Evolutionary conservation across 1,284 basidiomycete species (phyloP).

Genomic region (Papiliotrema fonsecae): DNA sequence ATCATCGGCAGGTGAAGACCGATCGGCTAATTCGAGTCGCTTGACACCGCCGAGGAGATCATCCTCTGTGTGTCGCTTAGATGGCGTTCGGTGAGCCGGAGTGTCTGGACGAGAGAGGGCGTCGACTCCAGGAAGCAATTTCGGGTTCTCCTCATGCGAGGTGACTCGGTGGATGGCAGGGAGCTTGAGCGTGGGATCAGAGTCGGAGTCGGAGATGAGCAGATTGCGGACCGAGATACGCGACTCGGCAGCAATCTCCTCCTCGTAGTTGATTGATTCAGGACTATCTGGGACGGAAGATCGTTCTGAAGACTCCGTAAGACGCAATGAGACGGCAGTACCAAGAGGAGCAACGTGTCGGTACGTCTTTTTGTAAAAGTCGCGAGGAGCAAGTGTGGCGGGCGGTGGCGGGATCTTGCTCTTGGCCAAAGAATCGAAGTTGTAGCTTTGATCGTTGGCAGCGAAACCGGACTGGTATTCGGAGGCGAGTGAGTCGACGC

Average conservation of each 20-base stretch:
- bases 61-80: conserved; percentile 44
- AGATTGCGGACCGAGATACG: conserved; percentile 10
- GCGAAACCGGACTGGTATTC: conserved; percentile 8
- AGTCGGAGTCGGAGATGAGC: conserved; percentile 11
- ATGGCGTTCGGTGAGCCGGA: conserved; percentile 19
- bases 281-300: conserved; percentile 18
- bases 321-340: conserved; percentile 28
- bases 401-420: conserved; percentile 22
- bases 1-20: conserved; percentile 7
- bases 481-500: conserved; percentile 1
- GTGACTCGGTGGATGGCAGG: conserved; percentile 15
- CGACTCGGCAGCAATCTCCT: conserved; percentile 8
- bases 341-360: conserved; percentile 43
- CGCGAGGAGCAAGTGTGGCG: conserved; percentile 31
- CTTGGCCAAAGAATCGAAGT: conserved; percentile 38
- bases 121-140: background rate
- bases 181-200: conserved; percentile 19
- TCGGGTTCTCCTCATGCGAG: conserved; percentile 1
- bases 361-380: conserved; percentile 45
- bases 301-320: conserved; percentile 26
- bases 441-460: conserved; percentile 3
- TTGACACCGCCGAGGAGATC: conserved; percentile 42
- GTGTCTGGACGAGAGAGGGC: conserved; percentile 11
- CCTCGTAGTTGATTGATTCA: conserved; percentile 12
- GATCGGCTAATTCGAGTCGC: conserved; percentile 38